These are phyloP conservation scores for Colletotrichum lentis DNA, from an alignment of 2,329 filamentous ascomycete species.

Conservation along the genomic window DNA sequence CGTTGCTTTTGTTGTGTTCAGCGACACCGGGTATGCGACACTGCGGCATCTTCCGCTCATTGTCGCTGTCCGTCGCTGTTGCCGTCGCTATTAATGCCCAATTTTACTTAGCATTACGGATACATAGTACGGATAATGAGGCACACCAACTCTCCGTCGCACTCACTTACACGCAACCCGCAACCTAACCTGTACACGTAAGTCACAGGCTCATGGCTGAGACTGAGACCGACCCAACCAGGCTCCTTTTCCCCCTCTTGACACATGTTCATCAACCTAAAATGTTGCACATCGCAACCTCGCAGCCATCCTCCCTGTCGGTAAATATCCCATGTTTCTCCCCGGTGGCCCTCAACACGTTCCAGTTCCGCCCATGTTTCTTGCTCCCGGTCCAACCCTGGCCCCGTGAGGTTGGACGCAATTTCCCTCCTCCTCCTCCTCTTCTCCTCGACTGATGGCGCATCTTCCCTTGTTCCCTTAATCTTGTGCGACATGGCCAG, in stretches of 20 bases:
- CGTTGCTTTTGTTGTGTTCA: no score
- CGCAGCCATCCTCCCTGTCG: background rate
- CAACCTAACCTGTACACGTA: background rate
- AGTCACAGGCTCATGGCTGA: background rate
- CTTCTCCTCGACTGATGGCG: background rate
- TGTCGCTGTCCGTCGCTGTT: no score
- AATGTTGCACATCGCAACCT: background rate
- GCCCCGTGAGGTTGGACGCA: background rate
- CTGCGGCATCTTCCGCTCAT: no score
- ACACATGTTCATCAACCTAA: conserved; percentile 21
- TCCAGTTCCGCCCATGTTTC: background rate
- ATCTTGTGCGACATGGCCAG: no score
- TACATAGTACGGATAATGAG: no score
- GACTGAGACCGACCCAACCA: conserved; percentile 1
- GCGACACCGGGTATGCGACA: no score
- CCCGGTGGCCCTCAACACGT: background rate
- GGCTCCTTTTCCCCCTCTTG: conserved; percentile 7
- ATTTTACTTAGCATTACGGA: no score
- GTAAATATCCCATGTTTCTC: background rate
- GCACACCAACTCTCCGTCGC: no score
- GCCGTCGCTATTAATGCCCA: no score
- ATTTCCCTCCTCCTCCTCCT: background rate
- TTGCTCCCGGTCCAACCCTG: background rate
- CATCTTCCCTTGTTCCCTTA: no score
- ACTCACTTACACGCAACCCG: background rate